Conservation (phyloP, 2,329 filamentous ascomycete species). For the Pezicula neosporulosa region DNA sequence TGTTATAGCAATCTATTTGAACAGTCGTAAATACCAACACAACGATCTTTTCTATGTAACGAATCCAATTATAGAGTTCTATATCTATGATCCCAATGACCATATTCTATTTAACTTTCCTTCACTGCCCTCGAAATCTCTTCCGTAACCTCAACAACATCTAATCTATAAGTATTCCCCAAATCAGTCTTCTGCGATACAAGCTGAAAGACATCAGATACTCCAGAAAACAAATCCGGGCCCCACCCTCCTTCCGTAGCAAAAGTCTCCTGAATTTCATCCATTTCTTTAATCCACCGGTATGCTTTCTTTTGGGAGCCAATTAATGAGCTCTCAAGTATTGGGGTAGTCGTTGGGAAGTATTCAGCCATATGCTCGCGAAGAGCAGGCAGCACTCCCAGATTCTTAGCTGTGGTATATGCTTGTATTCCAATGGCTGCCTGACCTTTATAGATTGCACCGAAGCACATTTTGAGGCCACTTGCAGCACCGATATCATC, state of each 20-base stretch:
- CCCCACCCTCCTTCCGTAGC: conserved; percentile 58
- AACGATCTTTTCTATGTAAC: no score
- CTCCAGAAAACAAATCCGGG: conserved; percentile 48
- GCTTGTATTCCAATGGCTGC: neutral
- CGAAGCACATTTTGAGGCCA: conserved; percentile 2
- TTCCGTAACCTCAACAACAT: no score
- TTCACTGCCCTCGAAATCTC: no score
- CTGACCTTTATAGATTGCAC: neutral
- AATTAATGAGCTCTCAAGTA: conserved; percentile 5
- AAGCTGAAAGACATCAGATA: conserved; percentile 56
- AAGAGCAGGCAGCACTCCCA: neutral
- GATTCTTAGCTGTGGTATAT: neutral
- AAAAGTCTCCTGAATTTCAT: conserved; percentile 66
- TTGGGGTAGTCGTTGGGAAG: conserved; percentile 1
- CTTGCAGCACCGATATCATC: neutral
- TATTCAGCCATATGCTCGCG: conserved; percentile 5
- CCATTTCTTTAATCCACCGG: conserved; percentile 72
- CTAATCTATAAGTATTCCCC: no score
- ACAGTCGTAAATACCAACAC: no score
- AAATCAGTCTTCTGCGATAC: conserved; percentile 42
- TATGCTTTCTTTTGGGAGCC: conserved; percentile 56
- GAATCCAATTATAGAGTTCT: no score
- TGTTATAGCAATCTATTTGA: no score
- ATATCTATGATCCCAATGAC: no score
- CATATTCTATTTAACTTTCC: no score